These are phyloP conservation scores for Allantophomopsis cytisporea DNA, from an alignment of 2,329 filamentous ascomycete species.

Conservation along the genomic window DNA sequence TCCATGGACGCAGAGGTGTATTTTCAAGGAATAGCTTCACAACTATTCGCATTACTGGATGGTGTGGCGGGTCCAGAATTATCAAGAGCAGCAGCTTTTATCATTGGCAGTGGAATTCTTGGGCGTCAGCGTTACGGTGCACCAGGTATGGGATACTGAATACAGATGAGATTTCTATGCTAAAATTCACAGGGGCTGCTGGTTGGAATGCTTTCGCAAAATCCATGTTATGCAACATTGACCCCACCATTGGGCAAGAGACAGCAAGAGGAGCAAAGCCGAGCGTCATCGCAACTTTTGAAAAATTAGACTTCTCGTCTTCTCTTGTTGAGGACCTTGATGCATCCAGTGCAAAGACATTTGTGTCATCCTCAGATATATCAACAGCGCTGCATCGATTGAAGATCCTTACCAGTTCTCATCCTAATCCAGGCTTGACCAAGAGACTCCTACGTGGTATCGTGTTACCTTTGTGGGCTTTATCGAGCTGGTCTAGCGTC, in stretches of 20 bases:
- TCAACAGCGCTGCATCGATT: constrained; percentile 38
- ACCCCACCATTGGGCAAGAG: constrained; percentile 18
- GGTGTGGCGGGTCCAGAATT: constrained; percentile 43
- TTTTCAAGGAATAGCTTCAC: constrained; percentile 45
- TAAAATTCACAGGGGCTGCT: constrained; percentile 26
- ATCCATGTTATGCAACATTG: constrained; percentile 39
- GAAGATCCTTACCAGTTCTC: constrained; percentile 41
- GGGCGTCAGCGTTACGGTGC: constrained; percentile 50
- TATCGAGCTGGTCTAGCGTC: constrained; percentile 33
- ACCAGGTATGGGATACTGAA: constrained; percentile 30
- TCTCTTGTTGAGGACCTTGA: constrained; percentile 4
- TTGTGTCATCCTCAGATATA: constrained; percentile 26
- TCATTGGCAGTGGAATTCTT: constrained; percentile 54
- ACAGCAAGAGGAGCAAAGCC: too few species aligned
- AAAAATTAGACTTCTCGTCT: not conserved
- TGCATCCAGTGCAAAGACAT: constrained; percentile 8
- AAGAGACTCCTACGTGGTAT: constrained; percentile 45
- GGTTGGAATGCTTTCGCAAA: constrained; percentile 51
- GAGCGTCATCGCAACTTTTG: too few species aligned
- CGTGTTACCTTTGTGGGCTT: constrained; percentile 47
- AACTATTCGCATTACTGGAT: constrained; percentile 48
- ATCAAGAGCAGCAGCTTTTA: constrained; percentile 42
- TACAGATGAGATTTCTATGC: constrained; percentile 1
- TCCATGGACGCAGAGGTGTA: constrained; percentile 39
- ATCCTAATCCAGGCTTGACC: constrained; percentile 52